Evolutionary conservation across 495 filamentous ascomycete genomes (phyloP), one percentile per base, ranked within the genome.

Genomic region (Patellaria atrata): DNA sequence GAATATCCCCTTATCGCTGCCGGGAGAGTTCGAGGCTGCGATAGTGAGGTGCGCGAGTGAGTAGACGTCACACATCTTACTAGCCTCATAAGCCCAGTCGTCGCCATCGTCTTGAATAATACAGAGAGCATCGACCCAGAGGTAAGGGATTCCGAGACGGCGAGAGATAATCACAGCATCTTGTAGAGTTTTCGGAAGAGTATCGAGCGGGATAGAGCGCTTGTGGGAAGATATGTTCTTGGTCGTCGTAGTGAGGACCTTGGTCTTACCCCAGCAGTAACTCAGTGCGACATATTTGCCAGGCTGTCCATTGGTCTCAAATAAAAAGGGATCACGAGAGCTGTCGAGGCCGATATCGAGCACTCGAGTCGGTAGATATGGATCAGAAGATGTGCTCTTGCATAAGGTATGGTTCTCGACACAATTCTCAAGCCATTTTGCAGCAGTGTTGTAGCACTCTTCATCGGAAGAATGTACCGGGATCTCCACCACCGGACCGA

Each of bases 41-140:
- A 30, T 13, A 6, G 27, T 30, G 6, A 30, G 12, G 6, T 13
- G 8, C n/a, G 27, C 27, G 12, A 13, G 12, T 30, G 27, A 6
- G 17, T 30, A 30, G n/a, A 30, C 27, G 8, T n/a, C 27, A 15
- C 27, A 30, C 27, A 30, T 30, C 17, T 13, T 30, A 15, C n/a
- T 15, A n/a, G 27, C 27, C 12, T 30, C 27, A 15, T n/a, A n/a
- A n/a, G 5, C 27, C 27, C 27, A 30, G 12, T 30, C 27, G 6
- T n/a, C 12, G 12, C 8, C 8, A 6, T n/a, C 12, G 17, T 30
- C 27, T 13, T 30, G 31, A 23, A 34, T 9, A 24, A 38, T 38
- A 27, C 35, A 38, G 13, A 34, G 27, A 12, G 17, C 14, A 33
- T 38, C 35, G 3, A 38, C 35, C 35, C 35, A 38, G 5, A 38